Percentiles rank a stretch among this genome's conserved stretches.
These are phyloP conservation scores for Microcyclosporella mali DNA, from an alignment of 2,329 filamentous ascomycete genomes.

Conservation along the genomic window DNA sequence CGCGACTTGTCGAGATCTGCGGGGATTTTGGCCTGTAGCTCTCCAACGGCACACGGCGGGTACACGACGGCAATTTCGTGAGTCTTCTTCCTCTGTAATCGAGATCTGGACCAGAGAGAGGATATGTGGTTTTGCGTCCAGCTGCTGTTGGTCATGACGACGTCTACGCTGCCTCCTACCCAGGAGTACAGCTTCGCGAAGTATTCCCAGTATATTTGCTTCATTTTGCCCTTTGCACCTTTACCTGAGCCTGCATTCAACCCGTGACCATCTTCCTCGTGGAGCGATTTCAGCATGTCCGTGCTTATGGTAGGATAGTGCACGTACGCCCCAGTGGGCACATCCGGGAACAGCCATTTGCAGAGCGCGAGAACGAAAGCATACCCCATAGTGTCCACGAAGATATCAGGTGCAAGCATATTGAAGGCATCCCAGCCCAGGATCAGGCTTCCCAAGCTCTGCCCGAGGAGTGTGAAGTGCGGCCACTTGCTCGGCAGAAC, in stretches of 20 bases:
- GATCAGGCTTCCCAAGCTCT: slow-evolving; percentile 80
- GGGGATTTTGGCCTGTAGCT: slow-evolving; percentile 68
- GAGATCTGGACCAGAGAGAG: slow-evolving; percentile 62
- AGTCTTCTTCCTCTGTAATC: slow-evolving; percentile 44
- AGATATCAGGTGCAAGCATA: slow-evolving; percentile 86
- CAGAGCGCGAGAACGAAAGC: slow-evolving; percentile 80
- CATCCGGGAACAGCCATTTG: slow-evolving; percentile 70
- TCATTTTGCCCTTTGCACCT: slow-evolving; percentile 63
- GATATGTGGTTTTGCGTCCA: slow-evolving; percentile 87
- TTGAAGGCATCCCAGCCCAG: slow-evolving; percentile 88
- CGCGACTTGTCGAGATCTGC: slow-evolving; percentile 66
- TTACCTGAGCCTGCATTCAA: slow-evolving; percentile 77
- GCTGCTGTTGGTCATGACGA: slow-evolving; percentile 95
- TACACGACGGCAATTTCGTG: slow-evolving; percentile 71
- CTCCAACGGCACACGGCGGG: slow-evolving; percentile 83
- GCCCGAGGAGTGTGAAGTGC: slow-evolving; percentile 86
- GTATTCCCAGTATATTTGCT: slow-evolving; percentile 76
- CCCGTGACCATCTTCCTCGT: slow-evolving; percentile 52
- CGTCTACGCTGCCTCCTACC: slow-evolving; percentile 76
- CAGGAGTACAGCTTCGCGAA: slow-evolving; percentile 79
- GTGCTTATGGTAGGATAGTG: slow-evolving; percentile 98
- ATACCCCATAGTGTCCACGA: slow-evolving; percentile 97
- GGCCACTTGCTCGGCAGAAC: slow-evolving; percentile 85
- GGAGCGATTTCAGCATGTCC: slow-evolving; percentile 70
- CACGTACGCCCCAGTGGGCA: slow-evolving; percentile 88